A percentile compares a stretch with the other conserved stretches of the same genome.
Evolutionary conservation across 371 early-diverging fungal genomes (phyloP).

Genomic region (Syncephalastrum sp.): DNA sequence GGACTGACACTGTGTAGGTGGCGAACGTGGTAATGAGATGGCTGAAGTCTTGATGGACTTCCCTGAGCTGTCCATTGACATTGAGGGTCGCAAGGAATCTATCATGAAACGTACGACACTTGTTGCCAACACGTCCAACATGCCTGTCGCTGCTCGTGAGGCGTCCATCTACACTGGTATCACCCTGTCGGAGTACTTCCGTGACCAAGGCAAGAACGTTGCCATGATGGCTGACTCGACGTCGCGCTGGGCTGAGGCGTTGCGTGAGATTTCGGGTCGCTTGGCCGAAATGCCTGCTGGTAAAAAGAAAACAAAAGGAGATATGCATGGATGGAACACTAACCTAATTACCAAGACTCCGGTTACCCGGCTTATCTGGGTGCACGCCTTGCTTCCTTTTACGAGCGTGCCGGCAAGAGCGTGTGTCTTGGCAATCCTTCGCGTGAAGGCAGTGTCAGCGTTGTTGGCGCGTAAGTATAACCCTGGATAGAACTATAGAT

Average conservation of each 20-base stretch:
- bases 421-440: constrained; percentile 95
- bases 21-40: constrained; percentile 99
- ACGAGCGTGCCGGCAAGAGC: constrained; percentile 99
- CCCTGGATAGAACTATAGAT: neutral
- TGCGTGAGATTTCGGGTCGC: constrained; percentile 99
- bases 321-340: neutral
- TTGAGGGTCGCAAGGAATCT: constrained; percentile 92
- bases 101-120: constrained; percentile 99
- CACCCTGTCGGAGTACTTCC: constrained; percentile 99
- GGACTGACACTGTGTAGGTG: constrained; percentile 50
- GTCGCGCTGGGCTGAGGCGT: constrained; percentile 99
- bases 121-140: constrained; percentile 99
- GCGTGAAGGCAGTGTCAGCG: constrained; percentile 96
- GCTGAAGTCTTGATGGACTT: constrained; percentile 99
- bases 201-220: constrained; percentile 99
- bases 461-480: constrained; percentile 92
- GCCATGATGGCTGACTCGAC: constrained; percentile 99
- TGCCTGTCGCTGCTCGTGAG: constrained; percentile 99
- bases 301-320: constrained; percentile 12
- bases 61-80: constrained; percentile 93
- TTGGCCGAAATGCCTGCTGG: constrained; percentile 99
- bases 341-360: constrained; percentile 59
- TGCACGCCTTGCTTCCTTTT: constrained; percentile 99
- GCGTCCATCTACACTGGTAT: constrained; percentile 99
- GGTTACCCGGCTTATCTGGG: constrained; percentile 99